phyloP scores from a whole-genome alignment of 306 rosid species.

The Acacia melanoxylon region DNA sequence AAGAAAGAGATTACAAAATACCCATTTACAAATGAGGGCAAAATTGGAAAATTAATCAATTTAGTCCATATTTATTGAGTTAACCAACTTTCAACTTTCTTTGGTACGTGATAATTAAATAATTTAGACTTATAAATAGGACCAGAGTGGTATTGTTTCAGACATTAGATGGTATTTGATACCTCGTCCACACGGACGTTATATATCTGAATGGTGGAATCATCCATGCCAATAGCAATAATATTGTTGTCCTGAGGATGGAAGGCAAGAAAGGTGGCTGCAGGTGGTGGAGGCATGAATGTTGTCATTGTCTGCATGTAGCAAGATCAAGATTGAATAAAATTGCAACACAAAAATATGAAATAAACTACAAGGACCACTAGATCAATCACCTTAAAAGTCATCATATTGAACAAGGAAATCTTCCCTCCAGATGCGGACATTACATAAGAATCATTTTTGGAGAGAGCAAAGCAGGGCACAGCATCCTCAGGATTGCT shows the following conservation, averaged over 20 bases:
- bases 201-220: slow-evolving; percentile 93
- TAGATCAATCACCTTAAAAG: slow-evolving; percentile 76
- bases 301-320: slow-evolving; percentile 91
- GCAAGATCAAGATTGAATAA: slow-evolving; percentile 33
- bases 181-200: slow-evolving; percentile 98
- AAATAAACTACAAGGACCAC: slow-evolving; percentile 8
- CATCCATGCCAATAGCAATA: slow-evolving; percentile 98
- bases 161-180: slow-evolving; percentile 18
- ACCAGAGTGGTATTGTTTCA: not conserved
- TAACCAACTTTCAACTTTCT: no score
- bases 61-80: no score
- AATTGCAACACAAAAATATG: slow-evolving; percentile 20
- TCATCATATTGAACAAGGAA: slow-evolving; percentile 97
- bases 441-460: slow-evolving; percentile 95
- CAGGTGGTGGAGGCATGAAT: slow-evolving; percentile 99
- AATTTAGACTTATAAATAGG: no score
- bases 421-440: slow-evolving; percentile 98
- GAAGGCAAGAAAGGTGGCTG: slow-evolving; percentile 96
- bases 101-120: no score
- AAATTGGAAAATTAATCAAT: no score
- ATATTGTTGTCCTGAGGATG: slow-evolving; percentile 97
- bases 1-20: no score
- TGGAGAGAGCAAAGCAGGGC: slow-evolving; percentile 91
- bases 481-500: slow-evolving; percentile 83
- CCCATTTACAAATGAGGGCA: no score